Evolutionary conservation across 2,329 filamentous ascomycete genomes (phyloP).

Genomic region (Teratosphaeria epicoccoides): DNA sequence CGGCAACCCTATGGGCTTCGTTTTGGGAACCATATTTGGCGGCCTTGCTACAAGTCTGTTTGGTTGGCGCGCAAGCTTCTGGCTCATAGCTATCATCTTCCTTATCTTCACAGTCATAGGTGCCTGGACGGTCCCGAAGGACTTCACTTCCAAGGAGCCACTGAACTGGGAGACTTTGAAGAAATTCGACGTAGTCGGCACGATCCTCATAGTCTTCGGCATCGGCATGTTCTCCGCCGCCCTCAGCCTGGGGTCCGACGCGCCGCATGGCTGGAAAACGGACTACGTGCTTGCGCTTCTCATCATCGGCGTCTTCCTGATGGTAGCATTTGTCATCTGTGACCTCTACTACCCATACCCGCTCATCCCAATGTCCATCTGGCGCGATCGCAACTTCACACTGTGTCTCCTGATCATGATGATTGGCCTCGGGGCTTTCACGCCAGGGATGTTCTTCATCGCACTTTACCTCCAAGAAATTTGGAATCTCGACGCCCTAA

Average conservation of each 20-base stretch:
- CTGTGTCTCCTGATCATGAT: conserved; percentile 48
- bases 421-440: conserved; percentile 53
- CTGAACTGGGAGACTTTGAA: conserved; percentile 40
- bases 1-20: conserved; percentile 48
- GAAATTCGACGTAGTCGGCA: conserved; percentile 52
- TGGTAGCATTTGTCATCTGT: conserved; percentile 52
- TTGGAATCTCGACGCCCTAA: conserved; percentile 41
- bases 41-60: conserved; percentile 52
- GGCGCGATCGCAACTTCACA: conserved; percentile 54
- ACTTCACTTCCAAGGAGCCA: conserved; percentile 37
- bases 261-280: conserved; percentile 51
- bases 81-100: conserved; percentile 54
- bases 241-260: conserved; percentile 45
- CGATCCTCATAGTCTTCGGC: conserved; percentile 50
- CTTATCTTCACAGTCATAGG: conserved; percentile 47
- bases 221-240: conserved; percentile 55
- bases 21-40: conserved; percentile 49
- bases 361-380: conserved; percentile 45
- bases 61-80: conserved; percentile 54
- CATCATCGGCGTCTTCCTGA: conserved; percentile 46
- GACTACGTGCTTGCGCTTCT: conserved; percentile 53
- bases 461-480: conserved; percentile 55
- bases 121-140: conserved; percentile 51
- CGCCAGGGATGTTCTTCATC: conserved; percentile 33
- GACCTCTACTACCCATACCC: conserved; percentile 42